Percentiles rank a stretch among this genome's conserved stretches.
Evolutionary conservation across 2,329 filamentous ascomycete species (phyloP).

Genomic region (Dryadomyces quercus-mongolicae): DNA sequence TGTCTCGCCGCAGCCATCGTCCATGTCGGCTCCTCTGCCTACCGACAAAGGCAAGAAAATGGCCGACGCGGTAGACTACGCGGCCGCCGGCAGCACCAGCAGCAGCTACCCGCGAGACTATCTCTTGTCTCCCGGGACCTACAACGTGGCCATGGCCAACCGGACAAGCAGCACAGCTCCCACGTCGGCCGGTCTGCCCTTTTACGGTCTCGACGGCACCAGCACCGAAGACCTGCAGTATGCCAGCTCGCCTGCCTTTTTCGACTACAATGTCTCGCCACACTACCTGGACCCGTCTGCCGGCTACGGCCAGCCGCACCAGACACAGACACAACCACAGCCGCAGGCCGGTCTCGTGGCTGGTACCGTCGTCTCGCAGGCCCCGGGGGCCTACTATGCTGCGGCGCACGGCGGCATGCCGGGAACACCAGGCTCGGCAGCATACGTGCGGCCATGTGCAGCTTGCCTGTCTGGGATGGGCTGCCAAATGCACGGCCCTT

Average conservation of each 20-base stretch:
- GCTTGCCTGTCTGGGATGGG: slow-evolving; percentile 11
- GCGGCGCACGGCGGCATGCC: not conserved
- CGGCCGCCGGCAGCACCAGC: not conserved
- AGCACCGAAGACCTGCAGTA: slow-evolving; percentile 10
- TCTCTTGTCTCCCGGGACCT: not conserved
- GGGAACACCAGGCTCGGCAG: not conserved
- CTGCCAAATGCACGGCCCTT: slow-evolving; percentile 9
- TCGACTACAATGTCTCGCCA: slow-evolving; percentile 11
- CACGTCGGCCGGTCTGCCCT: not conserved
- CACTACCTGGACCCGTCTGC: slow-evolving; percentile 5
- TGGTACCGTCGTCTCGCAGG: not conserved
- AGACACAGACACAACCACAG: not conserved
- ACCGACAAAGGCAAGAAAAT: not conserved
- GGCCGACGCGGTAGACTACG: not conserved
- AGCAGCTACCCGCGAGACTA: not conserved
- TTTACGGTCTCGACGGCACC: slow-evolving; percentile 9
- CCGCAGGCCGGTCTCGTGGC: not conserved
- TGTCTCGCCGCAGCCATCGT: not conserved
- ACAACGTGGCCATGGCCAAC: not conserved
- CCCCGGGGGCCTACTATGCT: not conserved
- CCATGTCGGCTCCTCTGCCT: not conserved
- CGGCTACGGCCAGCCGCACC: not conserved
- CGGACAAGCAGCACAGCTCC: not conserved
- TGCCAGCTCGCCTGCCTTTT: slow-evolving; percentile 6
- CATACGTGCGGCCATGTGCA: slow-evolving; percentile 3